Base-by-base conservation (phyloP, 73 alveolate genomes). In the Paraurostyla sp. region DNA sequence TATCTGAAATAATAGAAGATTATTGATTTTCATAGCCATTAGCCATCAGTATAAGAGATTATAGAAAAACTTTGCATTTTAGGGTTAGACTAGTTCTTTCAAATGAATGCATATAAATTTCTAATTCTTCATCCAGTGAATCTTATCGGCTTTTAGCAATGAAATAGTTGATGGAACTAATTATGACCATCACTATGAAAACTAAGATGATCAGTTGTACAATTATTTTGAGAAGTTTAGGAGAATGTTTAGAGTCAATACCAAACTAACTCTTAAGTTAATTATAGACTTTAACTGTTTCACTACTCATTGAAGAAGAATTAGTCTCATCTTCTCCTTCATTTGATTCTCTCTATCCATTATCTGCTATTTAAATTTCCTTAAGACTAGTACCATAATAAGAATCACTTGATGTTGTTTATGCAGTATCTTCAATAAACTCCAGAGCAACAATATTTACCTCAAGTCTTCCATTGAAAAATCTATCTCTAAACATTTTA, bases 11-110 rank as follows among this genome's bases (percentile, higher is more conserved):
- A 11, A 65, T 65, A 9, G 35, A 38, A 38, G 56, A 38, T 15
- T 23, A 15, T 22, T 38, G 18, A 13, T 1, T 33, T 65, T 65
- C 82, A 65, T 65, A 65, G 3, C 82, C 82, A 40, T 65, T 65
- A 35, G 58, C 82, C 58, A 36, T 32, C 16, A 65, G 46, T 11
- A 65, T 32, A 20, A 65, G 32, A 16, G 60, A 36, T 40, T 65
- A 40, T 0, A 65, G 35, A 16, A 4, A 65, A 11, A 65, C 60
- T 38, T 65, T 65, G 58, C 82, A 65, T 65, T 65, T 65, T 1
- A 65, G 27, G 1, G 58, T 65, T 11, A 65, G 25, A 32, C 6
- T 38, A 40, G 42, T 65, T 65, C 82, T 65, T 20, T 40, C 9
- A 38, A 22, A 65, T 7, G 82, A 65, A 3, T 65, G 42, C 23